A percentile compares a stretch with the other conserved stretches of the same genome.
phyloP scores from a whole-genome alignment of 2,329 filamentous ascomycete genomes.

The Arthrobotrys pseudoclavata region DNA sequence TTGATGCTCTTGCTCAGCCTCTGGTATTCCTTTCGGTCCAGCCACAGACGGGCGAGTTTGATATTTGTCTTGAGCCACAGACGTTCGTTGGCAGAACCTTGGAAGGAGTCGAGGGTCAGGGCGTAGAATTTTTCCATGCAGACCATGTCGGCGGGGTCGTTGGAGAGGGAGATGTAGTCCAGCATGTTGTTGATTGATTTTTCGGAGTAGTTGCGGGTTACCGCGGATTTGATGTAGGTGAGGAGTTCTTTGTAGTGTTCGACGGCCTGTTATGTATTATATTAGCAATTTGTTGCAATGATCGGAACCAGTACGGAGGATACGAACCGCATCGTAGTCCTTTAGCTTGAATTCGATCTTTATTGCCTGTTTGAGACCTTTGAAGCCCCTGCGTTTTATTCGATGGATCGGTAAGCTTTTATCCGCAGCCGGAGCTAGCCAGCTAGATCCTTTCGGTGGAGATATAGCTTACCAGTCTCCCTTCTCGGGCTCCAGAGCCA shows the following conservation, averaged over 20 bases:
- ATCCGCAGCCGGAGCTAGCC: not conserved
- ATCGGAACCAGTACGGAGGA: conserved; percentile 44
- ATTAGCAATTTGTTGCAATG: not conserved
- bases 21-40: conserved; percentile 90
- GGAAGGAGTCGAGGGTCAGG: conserved; percentile 91
- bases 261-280: conserved; percentile 74
- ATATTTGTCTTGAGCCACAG: conserved; percentile 99
- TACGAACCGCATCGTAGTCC: conserved; percentile 81
- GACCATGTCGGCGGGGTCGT: conserved; percentile 77
- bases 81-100: conserved; percentile 96
- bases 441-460: conserved; percentile 22
- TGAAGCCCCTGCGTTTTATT: conserved; percentile 76
- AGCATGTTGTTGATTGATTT: conserved; percentile 99
- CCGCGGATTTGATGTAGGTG: conserved; percentile 95
- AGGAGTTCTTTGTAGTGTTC: conserved; percentile 95
- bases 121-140: conserved; percentile 98
- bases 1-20: conserved; percentile 84
- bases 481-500: conserved; percentile 86
- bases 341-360: conserved; percentile 95
- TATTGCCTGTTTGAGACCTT: conserved; percentile 96
- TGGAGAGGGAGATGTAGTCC: conserved; percentile 86
- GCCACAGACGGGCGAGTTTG: conserved; percentile 90
- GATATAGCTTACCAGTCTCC: conserved; percentile 80
- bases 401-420: conserved; percentile 65
- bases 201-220: conserved; percentile 97